Percentiles rank a stretch among this genome's conserved stretches.
phyloP scores from a whole-genome alignment of 2,329 filamentous ascomycete species.

The Alternaria tenuissima region DNA sequence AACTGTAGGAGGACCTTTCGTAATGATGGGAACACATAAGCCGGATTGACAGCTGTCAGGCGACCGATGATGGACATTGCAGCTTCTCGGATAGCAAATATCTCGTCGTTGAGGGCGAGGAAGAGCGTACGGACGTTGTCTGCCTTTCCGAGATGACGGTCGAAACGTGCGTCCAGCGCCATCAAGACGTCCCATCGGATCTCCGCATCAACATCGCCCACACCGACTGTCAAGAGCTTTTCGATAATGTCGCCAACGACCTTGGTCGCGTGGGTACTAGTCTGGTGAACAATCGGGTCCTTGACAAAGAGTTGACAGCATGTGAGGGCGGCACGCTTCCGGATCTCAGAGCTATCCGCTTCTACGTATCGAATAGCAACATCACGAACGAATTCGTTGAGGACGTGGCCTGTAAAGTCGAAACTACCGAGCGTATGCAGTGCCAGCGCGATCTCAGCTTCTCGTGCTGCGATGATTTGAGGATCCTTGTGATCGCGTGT shows the following conservation, averaged over 20 bases:
- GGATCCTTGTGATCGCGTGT: constrained; percentile 87
- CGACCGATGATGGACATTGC: constrained; percentile 96
- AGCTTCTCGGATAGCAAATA: constrained; percentile 90
- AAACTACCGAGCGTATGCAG: constrained; percentile 97
- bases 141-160: constrained; percentile 94
- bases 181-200: constrained; percentile 89
- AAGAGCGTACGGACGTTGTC: constrained; percentile 97
- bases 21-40: constrained; percentile 95
- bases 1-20: constrained; percentile 96
- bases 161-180: constrained; percentile 91
- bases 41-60: constrained; percentile 88
- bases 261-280: constrained; percentile 94
- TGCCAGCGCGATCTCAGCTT: constrained; percentile 89
- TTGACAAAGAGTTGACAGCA: constrained; percentile 97
- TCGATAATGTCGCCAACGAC: constrained; percentile 98
- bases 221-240: constrained; percentile 91
- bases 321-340: constrained; percentile 92
- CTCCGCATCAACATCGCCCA: constrained; percentile 86
- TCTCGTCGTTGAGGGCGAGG: constrained; percentile 92
- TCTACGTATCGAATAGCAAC: constrained; percentile 98
- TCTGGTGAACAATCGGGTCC: constrained; percentile 97
- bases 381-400: constrained; percentile 98
- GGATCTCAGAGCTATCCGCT: constrained; percentile 90
- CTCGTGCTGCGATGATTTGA: constrained; percentile 78
- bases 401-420: constrained; percentile 85